A percentile compares a stretch with the other conserved stretches of the same genome.
phyloP scores from a whole-genome alignment of 2,329 filamentous ascomycete genomes.

The Aspergillus sp. region DNA sequence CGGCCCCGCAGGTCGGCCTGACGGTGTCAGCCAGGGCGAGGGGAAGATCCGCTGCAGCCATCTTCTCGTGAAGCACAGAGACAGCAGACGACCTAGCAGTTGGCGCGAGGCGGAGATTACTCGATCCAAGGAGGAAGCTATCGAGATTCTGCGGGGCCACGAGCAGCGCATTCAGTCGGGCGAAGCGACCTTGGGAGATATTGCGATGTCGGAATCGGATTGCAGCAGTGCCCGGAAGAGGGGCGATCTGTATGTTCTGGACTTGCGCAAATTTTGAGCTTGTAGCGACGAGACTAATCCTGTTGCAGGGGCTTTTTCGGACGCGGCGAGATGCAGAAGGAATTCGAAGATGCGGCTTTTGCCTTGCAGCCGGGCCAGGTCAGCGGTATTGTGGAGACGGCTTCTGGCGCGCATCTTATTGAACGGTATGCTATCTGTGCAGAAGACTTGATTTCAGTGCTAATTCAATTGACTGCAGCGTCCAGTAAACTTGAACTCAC shows the following conservation, averaged over 20 bases:
- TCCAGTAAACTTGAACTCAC: not conserved
- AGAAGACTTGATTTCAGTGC: not conserved
- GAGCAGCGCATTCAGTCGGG: conserved; percentile 74
- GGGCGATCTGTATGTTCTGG: conserved; percentile 70
- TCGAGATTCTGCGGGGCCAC: conserved; percentile 71
- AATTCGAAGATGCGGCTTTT: conserved; percentile 96
- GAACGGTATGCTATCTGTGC: conserved; percentile 66
- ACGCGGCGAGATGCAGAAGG: conserved; percentile 94
- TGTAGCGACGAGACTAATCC: conserved; percentile 14
- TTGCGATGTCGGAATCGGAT: conserved; percentile 87
- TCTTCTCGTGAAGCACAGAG: conserved; percentile 88
- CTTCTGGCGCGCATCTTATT: conserved; percentile 92
- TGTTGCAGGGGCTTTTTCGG: conserved; percentile 77
- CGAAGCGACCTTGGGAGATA: conserved; percentile 69
- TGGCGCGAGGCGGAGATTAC: conserved; percentile 92
- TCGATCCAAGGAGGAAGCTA: conserved; percentile 82
- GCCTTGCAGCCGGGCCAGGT: conserved; percentile 82
- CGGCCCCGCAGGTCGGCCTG: conserved; percentile 38
- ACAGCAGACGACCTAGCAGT: conserved; percentile 83
- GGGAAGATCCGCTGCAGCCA: conserved; percentile 94
- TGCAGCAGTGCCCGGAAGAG: conserved; percentile 93
- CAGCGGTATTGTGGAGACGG: conserved; percentile 84
- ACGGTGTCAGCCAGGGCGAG: conserved; percentile 48
- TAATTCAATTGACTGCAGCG: not conserved
- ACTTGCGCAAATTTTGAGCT: not conserved